Base-by-base conservation (phyloP, 441 rosid genomes). In the Arabidopsis lyrata region DNA sequence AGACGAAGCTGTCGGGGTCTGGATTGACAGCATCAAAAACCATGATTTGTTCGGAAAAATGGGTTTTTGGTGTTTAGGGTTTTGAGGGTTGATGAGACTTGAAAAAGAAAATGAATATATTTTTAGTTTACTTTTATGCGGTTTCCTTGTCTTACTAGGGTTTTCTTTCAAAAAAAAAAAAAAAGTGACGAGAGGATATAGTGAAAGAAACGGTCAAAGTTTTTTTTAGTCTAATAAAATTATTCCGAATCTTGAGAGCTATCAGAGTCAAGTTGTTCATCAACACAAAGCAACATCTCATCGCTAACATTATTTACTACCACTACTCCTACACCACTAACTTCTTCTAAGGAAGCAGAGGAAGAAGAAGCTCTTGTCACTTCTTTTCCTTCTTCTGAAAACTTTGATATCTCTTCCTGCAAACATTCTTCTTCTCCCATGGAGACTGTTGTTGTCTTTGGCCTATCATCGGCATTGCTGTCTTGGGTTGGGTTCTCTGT, bases 381-480 rank as follows among this genome's bases (percentile, higher is more conserved):
- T 6, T 63, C 70, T 27, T 49, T 78, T 68, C 24, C 52, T 47
- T 66, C 60, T 44, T 82, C 74, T 80, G 84, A 80, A 62, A 72
- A 34, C 82, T 83, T 78, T 72, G 84, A 83, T 77, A 81, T 53
- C 64, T 84, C 82, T 70, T 83, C 85, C 83, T 68, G 55, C 55
- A 50, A 50, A 22, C 55, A 77, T 48, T 60, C 82, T 79, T 63
- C 75, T 34, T 52, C 82, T 71, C 70, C 78, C 49, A 3, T 22
- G 8, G 63, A 41, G 24, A 35, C 62, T 14, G 15, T 61, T 60
- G 22, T 74, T 41, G 18, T 41, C 29, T 59, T 27, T 18, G 36
- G 63, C 55, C 32, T 67, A 20, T 31, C 54, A 52, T 16, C 29
- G 5, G 16, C 32, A 49, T 45, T 63, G 60, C 66, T 68, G n/a